Evolutionary conservation across 805 yeast species (phyloP).

Genomic region (Saccharomycopsis javanensis): DNA sequence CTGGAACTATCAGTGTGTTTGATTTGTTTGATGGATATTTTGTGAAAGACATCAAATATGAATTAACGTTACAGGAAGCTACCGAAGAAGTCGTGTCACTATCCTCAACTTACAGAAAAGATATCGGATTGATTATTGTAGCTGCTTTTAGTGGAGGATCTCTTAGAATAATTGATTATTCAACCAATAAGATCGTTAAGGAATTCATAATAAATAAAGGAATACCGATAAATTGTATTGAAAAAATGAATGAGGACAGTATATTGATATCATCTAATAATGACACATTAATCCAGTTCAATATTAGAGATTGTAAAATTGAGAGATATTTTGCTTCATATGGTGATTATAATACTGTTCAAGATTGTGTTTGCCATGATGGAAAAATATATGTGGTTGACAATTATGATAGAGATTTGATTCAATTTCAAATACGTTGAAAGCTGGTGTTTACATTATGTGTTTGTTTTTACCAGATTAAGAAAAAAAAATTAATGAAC

Average conservation of each 20-base stretch:
- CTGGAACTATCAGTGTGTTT: conserved; percentile 33
- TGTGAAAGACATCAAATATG: not conserved
- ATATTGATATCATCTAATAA: conserved; percentile 9
- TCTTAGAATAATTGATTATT: not conserved
- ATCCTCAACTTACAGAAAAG: not conserved
- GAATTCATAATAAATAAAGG: conserved; percentile 20
- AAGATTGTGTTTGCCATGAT: not conserved
- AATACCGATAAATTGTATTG: conserved; percentile 19
- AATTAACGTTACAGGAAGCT: not conserved
- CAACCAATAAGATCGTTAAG: conserved; percentile 8
- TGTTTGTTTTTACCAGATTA: no score
- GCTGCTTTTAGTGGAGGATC: conserved; percentile 3
- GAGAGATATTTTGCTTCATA: not conserved
- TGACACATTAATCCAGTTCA: conserved; percentile 6
- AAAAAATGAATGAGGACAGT: not conserved
- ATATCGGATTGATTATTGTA: not conserved
- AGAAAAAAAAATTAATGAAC: no score
- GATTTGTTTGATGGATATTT: conserved; percentile 24
- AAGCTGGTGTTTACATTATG: not conserved
- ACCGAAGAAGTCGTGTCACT: not conserved
- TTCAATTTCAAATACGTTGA: not conserved
- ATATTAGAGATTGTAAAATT: not conserved
- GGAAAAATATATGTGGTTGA: not conserved
- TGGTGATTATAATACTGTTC: conserved; percentile 9
- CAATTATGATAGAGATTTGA: not conserved